Conservation (phyloP, 2,329 filamentous ascomycete genomes). For the Pseudopyrenochaeta lycopersici region DNA sequence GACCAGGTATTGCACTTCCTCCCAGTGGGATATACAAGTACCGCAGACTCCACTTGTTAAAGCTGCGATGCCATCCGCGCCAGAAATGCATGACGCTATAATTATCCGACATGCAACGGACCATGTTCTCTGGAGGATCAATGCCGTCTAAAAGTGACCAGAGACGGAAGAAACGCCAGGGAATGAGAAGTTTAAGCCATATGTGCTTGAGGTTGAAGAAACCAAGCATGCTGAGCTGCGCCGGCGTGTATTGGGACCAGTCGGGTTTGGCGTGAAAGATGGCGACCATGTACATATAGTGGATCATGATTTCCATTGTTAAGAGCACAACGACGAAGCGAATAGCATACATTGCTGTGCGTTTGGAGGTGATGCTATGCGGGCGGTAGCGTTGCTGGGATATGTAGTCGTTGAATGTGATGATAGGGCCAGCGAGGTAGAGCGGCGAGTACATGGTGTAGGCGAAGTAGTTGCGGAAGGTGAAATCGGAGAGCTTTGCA, state of each 20-base stretch:
- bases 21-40: slow-evolving; percentile 95
- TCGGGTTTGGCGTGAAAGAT: slow-evolving; percentile 82
- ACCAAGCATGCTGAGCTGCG: slow-evolving; percentile 87
- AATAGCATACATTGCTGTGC: slow-evolving; percentile 82
- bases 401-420: slow-evolving; percentile 98
- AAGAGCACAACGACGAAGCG: slow-evolving; percentile 84
- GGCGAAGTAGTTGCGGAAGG: slow-evolving; percentile 85
- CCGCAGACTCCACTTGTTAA: slow-evolving; percentile 92
- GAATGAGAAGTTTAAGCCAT: slow-evolving; percentile 95
- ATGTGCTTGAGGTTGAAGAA: slow-evolving; percentile 97
- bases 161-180: slow-evolving; percentile 98
- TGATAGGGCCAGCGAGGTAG: slow-evolving; percentile 89
- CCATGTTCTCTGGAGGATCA: slow-evolving; percentile 97
- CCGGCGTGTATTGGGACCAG: slow-evolving; percentile 85
- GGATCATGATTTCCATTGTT: slow-evolving; percentile 84
- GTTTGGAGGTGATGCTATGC: slow-evolving; percentile 72
- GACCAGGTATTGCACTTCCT: slow-evolving; percentile 61
- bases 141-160: slow-evolving; percentile 91
- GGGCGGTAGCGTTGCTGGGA: slow-evolving; percentile 80
- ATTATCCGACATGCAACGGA: slow-evolving; percentile 95
- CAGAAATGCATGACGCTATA: slow-evolving; percentile 92
- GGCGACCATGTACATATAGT: slow-evolving; percentile 92
- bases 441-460: slow-evolving; percentile 92
- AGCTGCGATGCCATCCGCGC: slow-evolving; percentile 94
- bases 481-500: slow-evolving; percentile 75